Base-by-base conservation (phyloP, 2,329 filamentous ascomycete genomes). In the Botrytis fragariae region DNA sequence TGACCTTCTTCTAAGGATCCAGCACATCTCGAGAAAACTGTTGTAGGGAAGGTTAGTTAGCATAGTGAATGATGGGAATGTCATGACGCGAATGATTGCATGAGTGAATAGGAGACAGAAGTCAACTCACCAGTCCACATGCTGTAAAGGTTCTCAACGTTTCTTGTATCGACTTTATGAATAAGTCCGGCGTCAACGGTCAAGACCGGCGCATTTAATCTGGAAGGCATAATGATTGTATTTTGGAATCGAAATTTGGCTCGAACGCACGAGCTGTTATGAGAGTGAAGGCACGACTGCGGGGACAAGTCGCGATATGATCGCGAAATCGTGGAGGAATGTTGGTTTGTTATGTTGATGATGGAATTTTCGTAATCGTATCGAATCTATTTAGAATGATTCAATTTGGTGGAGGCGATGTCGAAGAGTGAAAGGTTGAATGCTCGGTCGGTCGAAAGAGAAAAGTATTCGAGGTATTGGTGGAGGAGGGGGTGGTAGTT, bases 11-110 rank as follows among this genome's bases (percentile, higher is more conserved):
- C 93, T 82, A 98, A 92, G 70, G 95, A 96, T 80, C 96, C 93
- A 81, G 94, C 94, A 83, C 95, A 97, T 84, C 94, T 93, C 69
- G 94, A 95, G 82, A 98, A 98, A 74, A 98, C 94, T 96, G 74
- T 20, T 39, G 25, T 22, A 35, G 20, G 45, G 45, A 68, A 59
- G 62, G 73, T 74, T 22, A 70, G 70, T 71, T 25, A 71, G 69
- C 69, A 42, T 16, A n/a, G 48, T 69, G 51, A 69, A 51, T 29
- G 18, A 37, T 18, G 16, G 32, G 71, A 44, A 70, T 70, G 22
- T 20, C 32, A 20, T 16, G n/a, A 37, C n/a, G 70, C 62, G n/a
- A 57, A 74, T 74, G 71, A 68, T 35, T n/a, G 32, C 59, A 54
- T 16, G 69, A 32, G 63, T 37, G 25, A 60, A 45, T 10, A 8